Evolutionary conservation across 2,329 filamentous ascomycete species (phyloP).

Genomic region (Claviceps fusiformis): DNA sequence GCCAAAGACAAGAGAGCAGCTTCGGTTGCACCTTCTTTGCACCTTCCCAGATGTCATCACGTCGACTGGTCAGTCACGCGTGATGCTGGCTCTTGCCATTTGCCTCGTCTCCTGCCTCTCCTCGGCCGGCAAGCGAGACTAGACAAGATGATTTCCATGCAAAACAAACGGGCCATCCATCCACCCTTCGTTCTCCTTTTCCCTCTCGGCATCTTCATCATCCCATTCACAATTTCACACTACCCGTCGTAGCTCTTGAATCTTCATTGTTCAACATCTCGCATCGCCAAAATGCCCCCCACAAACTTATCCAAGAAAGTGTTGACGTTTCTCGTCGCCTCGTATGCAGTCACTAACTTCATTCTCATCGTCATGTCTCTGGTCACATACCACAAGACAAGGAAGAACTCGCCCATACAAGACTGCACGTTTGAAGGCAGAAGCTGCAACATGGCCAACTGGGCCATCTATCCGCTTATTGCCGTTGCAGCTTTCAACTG

Average conservation of each 20-base stretch:
- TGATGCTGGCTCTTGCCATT: neutral
- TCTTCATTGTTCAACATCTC: neutral
- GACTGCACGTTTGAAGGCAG: neutral
- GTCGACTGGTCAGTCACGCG: neutral
- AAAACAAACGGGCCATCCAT: neutral
- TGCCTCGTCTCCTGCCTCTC: neutral
- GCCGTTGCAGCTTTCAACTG: constrained; percentile 7
- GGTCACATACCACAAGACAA: constrained; percentile 3
- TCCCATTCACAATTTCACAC: neutral
- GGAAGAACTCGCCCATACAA: too few species aligned
- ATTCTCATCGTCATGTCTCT: constrained; percentile 10
- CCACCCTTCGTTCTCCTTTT: neutral
- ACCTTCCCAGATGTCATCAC: neutral
- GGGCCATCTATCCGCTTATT: constrained; percentile 10
- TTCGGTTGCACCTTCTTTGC: neutral
- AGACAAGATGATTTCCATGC: neutral
- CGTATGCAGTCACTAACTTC: constrained; percentile 12
- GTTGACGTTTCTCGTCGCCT: constrained; percentile 8
- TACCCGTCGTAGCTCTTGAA: too few species aligned
- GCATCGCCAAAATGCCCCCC: neutral
- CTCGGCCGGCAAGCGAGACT: neutral
- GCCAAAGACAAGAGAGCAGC: too few species aligned
- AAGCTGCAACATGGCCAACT: constrained; percentile 3
- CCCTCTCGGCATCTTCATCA: neutral
- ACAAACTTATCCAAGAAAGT: constrained; percentile 1